These are phyloP conservation scores for Aurantiochytrium sp. DNA, from an alignment of 108 stramenopile genomes.

Conservation along the genomic window DNA sequence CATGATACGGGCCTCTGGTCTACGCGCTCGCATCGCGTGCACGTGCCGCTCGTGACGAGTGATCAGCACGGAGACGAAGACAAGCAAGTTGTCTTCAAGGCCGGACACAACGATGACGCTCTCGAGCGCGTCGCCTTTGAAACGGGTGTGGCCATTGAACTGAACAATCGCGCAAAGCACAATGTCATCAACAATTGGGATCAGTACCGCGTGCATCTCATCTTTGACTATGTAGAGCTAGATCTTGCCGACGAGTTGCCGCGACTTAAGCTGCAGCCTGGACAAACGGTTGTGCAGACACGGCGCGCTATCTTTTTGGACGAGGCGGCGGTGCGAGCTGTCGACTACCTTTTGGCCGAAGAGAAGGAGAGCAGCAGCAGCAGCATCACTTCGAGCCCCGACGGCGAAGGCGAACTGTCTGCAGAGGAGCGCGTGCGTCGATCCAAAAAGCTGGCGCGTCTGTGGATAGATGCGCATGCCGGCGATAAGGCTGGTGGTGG, in stretches of 20 bases:
- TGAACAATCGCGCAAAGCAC: constrained; percentile 95
- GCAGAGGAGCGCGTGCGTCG: background rate
- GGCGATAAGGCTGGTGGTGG: background rate
- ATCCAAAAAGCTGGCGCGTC: background rate
- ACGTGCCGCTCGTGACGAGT: constrained; percentile 74
- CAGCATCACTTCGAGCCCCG: background rate
- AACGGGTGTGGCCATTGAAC: constrained; percentile 87
- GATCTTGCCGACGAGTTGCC: constrained; percentile 24
- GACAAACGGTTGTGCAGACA: constrained; percentile 75
- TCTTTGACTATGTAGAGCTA: constrained; percentile 83
- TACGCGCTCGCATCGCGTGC: constrained; percentile 78
- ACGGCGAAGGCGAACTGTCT: background rate
- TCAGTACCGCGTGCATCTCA: constrained; percentile 76
- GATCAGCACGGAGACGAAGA: constrained; percentile 21
- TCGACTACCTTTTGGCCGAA: background rate
- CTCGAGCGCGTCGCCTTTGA: constrained; percentile 68
- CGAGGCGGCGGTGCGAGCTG: background rate
- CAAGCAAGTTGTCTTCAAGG: constrained; percentile 68
- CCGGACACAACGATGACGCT: constrained; percentile 57
- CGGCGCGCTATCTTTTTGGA: constrained; percentile 72
- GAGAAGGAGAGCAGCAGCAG: background rate
- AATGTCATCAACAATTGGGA: constrained; percentile 68
- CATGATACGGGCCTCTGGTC: constrained; percentile 98
- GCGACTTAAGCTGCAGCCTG: constrained; percentile 56
- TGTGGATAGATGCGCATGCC: background rate